phyloP scores from a whole-genome alignment of 768 basidiomycete species.

The Leccinum rimulosum region DNA sequence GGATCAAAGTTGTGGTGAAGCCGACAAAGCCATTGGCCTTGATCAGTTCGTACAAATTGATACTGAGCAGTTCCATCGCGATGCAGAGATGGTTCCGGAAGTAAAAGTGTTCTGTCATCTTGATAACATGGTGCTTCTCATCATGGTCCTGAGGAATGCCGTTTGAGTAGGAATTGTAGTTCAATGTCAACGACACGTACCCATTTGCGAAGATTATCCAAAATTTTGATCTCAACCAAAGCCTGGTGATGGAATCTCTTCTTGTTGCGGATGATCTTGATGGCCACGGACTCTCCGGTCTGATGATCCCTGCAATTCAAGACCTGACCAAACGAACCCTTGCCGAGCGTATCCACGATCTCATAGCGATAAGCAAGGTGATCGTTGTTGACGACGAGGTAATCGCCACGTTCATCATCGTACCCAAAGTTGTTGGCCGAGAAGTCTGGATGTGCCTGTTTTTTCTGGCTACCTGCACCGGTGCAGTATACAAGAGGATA shows the following conservation, averaged over 20 bases:
- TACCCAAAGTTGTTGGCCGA: conserved; percentile 89
- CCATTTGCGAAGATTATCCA: conserved; percentile 97
- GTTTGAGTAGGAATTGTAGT: background rate
- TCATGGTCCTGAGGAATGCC: conserved; percentile 76
- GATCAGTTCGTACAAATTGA: conserved; percentile 98
- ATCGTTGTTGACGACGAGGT: conserved; percentile 84
- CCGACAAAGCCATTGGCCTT: conserved; percentile 98
- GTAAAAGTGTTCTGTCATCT: conserved; percentile 98
- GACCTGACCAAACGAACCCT: conserved; percentile 98
- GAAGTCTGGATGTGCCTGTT: conserved; percentile 68
- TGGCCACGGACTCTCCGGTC: conserved; percentile 49
- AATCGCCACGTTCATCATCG: conserved; percentile 98
- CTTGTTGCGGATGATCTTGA: no score
- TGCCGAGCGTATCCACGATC: conserved; percentile 87
- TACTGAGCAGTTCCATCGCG: conserved; percentile 95
- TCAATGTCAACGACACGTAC: conserved; percentile 43
- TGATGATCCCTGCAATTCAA: conserved; percentile 92
- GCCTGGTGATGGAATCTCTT: conserved; percentile 78
- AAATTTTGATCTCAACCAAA: conserved; percentile 97
- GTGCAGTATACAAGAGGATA: conserved; percentile 80
- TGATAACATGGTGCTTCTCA: conserved; percentile 95
- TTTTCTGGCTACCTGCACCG: conserved; percentile 81
- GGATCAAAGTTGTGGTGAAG: conserved; percentile 93
- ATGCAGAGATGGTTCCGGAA: conserved; percentile 98
- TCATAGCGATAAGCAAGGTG: conserved; percentile 98